Conservation (phyloP, 2,329 filamentous ascomycete species). For the Curvularia sp. region DNA sequence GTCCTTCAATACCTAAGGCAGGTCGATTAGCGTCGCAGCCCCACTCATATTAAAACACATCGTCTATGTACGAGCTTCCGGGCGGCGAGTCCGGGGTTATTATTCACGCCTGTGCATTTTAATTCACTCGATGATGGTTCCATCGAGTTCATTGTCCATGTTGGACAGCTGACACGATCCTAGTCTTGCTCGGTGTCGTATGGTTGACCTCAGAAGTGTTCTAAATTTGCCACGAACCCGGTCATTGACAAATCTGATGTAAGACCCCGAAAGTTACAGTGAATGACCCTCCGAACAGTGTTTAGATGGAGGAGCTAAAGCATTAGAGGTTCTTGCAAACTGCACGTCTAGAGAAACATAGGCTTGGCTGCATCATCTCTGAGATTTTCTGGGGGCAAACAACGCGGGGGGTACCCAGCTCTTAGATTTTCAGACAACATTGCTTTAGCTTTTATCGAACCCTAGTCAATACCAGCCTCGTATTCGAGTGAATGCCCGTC, state of each 20-base stretch:
- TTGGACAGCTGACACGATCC: not conserved
- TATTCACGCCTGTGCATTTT: not conserved
- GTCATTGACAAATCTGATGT: not conserved
- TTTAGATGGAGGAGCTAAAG: not conserved
- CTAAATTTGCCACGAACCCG: not conserved
- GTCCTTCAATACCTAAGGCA: not conserved
- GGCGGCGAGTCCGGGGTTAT: not conserved
- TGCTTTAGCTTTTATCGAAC: not conserved
- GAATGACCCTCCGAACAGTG: not conserved
- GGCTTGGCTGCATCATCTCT: not conserved
- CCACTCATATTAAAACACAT: too few species aligned
- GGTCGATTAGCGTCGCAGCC: not conserved
- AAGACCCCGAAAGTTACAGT: not conserved
- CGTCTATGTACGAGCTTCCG: not conserved
- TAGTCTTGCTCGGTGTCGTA: too few species aligned
- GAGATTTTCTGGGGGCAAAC: not conserved
- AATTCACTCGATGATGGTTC: not conserved
- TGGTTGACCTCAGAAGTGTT: not conserved
- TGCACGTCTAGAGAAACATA: not conserved
- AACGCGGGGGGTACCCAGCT: not conserved
- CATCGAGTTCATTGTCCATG: not conserved
- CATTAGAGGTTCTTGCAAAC: not conserved
- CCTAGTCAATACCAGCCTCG: not conserved
- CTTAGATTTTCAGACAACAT: not conserved
- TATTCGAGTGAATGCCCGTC: not conserved